Evolutionary conservation across 257 asterid genomes (phyloP).

Genomic region (Penstemon eatonii): DNA sequence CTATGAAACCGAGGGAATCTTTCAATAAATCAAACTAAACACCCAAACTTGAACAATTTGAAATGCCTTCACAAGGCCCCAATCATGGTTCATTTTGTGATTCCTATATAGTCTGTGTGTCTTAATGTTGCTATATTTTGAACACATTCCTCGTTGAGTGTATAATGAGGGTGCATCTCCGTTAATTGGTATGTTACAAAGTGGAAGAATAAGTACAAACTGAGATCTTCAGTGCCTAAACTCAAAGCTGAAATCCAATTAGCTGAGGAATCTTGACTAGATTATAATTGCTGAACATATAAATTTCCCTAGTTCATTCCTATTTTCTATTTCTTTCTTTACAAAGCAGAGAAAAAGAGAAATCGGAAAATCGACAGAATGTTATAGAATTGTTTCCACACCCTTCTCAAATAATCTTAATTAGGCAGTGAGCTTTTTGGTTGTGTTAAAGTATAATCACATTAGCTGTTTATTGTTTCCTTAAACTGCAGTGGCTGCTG

Average conservation of each 20-base stretch:
- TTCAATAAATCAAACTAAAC: too few species aligned
- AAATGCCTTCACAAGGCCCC: too few species aligned
- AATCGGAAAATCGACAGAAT: not conserved
- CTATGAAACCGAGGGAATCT: too few species aligned
- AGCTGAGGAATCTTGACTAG: not conserved
- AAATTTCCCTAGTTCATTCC: not conserved
- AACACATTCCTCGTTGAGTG: not conserved
- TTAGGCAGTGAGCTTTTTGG: not conserved
- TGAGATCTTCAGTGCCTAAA: not conserved
- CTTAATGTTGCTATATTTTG: not conserved
- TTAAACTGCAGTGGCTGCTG: slow-evolving; percentile 58
- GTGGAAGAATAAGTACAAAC: not conserved
- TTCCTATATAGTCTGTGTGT: not conserved
- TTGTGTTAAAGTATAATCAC: not conserved
- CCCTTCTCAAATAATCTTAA: too few species aligned
- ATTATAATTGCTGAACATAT: not conserved
- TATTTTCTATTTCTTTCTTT: not conserved
- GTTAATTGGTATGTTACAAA: not conserved
- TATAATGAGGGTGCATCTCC: not conserved
- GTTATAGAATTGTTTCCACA: not conserved
- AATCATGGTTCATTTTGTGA: not conserved
- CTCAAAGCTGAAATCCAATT: not conserved
- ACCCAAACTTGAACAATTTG: too few species aligned
- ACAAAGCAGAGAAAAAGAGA: not conserved
- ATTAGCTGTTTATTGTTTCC: slow-evolving; percentile 18